A percentile compares a stretch with the other conserved stretches of the same genome.
phyloP scores from a whole-genome alignment of 1,139 yeast genomes.

The Candida tunisiensis region DNA sequence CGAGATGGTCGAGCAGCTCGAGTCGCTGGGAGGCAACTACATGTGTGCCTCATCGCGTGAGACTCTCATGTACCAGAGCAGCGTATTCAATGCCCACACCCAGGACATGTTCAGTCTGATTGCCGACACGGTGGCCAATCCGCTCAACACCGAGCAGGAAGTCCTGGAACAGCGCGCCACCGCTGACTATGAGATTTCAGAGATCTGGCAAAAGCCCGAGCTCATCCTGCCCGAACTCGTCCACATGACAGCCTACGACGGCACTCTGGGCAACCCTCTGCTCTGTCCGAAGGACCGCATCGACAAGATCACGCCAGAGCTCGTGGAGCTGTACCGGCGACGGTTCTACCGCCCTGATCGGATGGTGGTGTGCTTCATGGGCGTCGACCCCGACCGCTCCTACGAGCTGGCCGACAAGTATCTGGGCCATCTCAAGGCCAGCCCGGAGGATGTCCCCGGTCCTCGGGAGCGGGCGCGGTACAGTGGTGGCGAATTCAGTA shows the following conservation, averaged over 20 bases:
- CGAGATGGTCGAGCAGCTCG: conserved; percentile 61
- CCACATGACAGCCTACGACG: conserved; percentile 66
- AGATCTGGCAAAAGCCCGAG: conserved; percentile 75
- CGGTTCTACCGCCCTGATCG: conserved; percentile 67
- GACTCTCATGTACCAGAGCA: conserved; percentile 82
- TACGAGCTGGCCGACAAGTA: conserved; percentile 42
- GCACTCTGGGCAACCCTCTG: conserved; percentile 75
- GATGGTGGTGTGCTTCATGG: conserved; percentile 76
- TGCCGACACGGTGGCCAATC: conserved; percentile 66
- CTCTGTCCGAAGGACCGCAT: conserved; percentile 65
- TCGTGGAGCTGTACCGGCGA: conserved; percentile 45
- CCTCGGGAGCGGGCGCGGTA: conserved; percentile 35
- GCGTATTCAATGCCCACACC: conserved; percentile 80
- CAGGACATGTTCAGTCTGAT: conserved; percentile 65
- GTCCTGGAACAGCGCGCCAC: conserved; percentile 56
- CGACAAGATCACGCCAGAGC: conserved; percentile 32
- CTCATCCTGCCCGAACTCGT: conserved; percentile 72
- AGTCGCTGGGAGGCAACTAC: conserved; percentile 80
- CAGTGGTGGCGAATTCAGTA: conserved; percentile 58
- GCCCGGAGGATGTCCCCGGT: conserved; percentile 12
- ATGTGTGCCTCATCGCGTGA: conserved; percentile 92
- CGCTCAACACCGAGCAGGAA: conserved; percentile 53
- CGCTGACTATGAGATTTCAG: conserved; percentile 69
- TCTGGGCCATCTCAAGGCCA: conserved; percentile 41
- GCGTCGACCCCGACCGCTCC: conserved; percentile 61